Conservation (phyloP, 176 grass and related monocot genomes). For the barley (Hordeum vulgare) region MorexV3_pseudomolecules_assembly NC_058520.1:472746470-472746969, state of each 20-base stretch:
- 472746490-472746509: background rate
- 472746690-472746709: background rate
- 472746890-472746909: background rate
- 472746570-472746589: background rate
- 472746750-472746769: constrained; percentile 17
- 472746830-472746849: constrained; percentile 6
- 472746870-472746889: constrained; percentile 16
- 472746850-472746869: constrained; percentile 46
- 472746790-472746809: background rate
- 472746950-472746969: constrained; percentile 32
- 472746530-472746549: constrained; percentile 47
- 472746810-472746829: background rate
- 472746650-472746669: background rate
- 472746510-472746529: constrained; percentile 20
- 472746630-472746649: background rate
- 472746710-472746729: constrained; percentile 35
- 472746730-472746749: constrained; percentile 6
- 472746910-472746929: background rate
- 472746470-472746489: constrained; percentile 25
- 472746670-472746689: background rate
- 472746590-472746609: background rate
- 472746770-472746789: background rate
- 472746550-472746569: constrained; percentile 41
- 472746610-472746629: background rate
- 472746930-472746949: constrained; percentile 35